Conservation (phyloP, 768 basidiomycete species). For the Suillus decipiens region DNA sequence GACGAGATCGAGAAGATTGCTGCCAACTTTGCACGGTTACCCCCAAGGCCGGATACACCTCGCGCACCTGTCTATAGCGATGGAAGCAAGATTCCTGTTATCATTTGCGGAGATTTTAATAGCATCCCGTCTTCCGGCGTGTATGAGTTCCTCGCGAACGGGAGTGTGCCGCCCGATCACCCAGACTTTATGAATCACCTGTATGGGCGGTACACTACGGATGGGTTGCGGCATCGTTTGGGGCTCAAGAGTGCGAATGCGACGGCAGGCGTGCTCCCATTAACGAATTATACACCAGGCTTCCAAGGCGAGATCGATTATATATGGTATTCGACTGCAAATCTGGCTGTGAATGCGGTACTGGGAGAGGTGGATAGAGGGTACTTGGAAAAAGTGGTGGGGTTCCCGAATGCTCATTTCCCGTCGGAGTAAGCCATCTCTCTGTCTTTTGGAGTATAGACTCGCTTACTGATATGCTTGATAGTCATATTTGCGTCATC, state of each 20-base stretch:
- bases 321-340: slow-evolving; percentile 84
- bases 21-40: slow-evolving; percentile 80
- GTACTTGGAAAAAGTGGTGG: slow-evolving; percentile 90
- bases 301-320: slow-evolving; percentile 92
- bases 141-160: slow-evolving; percentile 85
- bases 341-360: slow-evolving; percentile 77
- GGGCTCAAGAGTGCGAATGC: slow-evolving; percentile 86
- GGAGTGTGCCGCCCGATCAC: slow-evolving; percentile 70
- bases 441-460: slow-evolving; percentile 11
- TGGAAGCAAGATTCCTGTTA: slow-evolving; percentile 84
- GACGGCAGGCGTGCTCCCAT: slow-evolving; percentile 53
- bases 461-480: slow-evolving; percentile 15
- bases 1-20: slow-evolving; percentile 94
- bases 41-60: slow-evolving; percentile 50
- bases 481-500: slow-evolving; percentile 71
- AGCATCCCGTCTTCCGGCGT: slow-evolving; percentile 85
- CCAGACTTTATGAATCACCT: slow-evolving; percentile 89
- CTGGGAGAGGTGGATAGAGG: slow-evolving; percentile 82
- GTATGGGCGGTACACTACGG: slow-evolving; percentile 91
- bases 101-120: slow-evolving; percentile 97
- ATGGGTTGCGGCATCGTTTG: slow-evolving; percentile 80
- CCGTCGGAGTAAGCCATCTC: slow-evolving; percentile 83
- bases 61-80: slow-evolving; percentile 69
- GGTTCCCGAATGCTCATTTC: slow-evolving; percentile 96
- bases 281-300: slow-evolving; percentile 90